Conservation (phyloP, 352 stramenopile species). For the Phytophthora quininea region DNA sequence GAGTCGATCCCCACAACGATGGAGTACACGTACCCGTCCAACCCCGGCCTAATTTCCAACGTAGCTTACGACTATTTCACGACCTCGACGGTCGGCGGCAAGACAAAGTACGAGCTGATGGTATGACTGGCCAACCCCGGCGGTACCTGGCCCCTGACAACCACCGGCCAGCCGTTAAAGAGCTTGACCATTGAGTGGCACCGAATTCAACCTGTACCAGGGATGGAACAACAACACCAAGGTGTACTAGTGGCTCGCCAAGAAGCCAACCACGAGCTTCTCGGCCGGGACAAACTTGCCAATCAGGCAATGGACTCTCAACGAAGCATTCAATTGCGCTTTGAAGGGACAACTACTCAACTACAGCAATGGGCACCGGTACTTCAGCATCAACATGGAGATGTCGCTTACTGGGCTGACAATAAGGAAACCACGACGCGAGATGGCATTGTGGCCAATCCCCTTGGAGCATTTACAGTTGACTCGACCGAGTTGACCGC, state of each 20-base stretch:
- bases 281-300: too few relatives aligned
- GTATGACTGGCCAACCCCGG: slow-evolving; percentile 36
- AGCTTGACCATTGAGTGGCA: slow-evolving; percentile 12
- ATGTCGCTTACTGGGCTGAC: too few relatives aligned
- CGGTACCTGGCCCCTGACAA: slow-evolving; percentile 31
- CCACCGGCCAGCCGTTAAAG: slow-evolving; percentile 29
- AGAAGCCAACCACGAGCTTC: slow-evolving; percentile 22
- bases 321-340: too few relatives aligned
- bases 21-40: slow-evolving; percentile 38
- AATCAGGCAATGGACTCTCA: too few relatives aligned
- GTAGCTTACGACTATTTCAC: slow-evolving; percentile 47
- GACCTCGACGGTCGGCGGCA: slow-evolving; percentile 17
- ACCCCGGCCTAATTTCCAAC: slow-evolving; percentile 36
- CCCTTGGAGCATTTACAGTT: too few relatives aligned
- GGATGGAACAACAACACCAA: slow-evolving; percentile 34
- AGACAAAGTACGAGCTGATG: slow-evolving; percentile 43
- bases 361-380: too few relatives aligned
- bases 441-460: too few relatives aligned
- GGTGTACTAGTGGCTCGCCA: slow-evolving; percentile 41
- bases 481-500: too few relatives aligned
- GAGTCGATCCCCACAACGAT: slow-evolving; percentile 41
- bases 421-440: too few relatives aligned
- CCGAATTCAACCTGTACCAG: slow-evolving; percentile 35
- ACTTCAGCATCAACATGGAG: too few relatives aligned
- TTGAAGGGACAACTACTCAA: too few relatives aligned